Evolutionary conservation across 306 rosid species (phyloP), one percentile per base, ranked within the genome.

Genomic region (Cicer yamashitae): DNA sequence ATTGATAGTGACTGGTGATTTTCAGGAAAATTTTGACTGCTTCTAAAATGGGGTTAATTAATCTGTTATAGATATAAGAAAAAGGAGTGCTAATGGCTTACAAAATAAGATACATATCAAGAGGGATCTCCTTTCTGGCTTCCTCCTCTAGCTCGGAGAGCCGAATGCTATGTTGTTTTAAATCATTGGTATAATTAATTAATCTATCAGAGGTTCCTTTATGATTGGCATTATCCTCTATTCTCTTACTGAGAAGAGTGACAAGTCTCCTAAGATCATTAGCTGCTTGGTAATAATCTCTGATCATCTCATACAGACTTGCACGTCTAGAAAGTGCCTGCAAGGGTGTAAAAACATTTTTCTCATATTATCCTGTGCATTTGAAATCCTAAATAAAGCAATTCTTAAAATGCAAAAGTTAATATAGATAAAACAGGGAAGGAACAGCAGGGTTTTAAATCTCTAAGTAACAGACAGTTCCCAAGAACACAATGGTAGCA

Each of bases 321-420:
- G 96, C 96, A 75, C 97, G 93, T 80, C 98, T 89, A 77, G 97
- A 91, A 75, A 94, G 89, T 74, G 98, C 98, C 98, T 94, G 82
- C 56, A 71, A 72, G 75, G 66, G 79, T 63, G 70, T 47, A 70
- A 74, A 74, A 58, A 63, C 74, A 72, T 71, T 57, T 17, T 67
- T 66, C 25, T 18, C 77, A 73, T 25, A 25, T 48, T 61, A 62
- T 4, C 46, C 44, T 12, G 6, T 41, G 41, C 66, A 77, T 47
- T 18, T 40, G n/a, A 77, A 77, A 62, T 67, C 69, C 67, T 61
- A 73, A 62, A 69, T 67, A 71, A 73, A 45, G 58, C 8, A 46
- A 57, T 41, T 65, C 66, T 30, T 63, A 20, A 9, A 44, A 39
- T 30, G 22, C 20, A 71, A 50, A 43, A 75, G 15, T 18, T 48